Conservation (phyloP, 257 asterid genomes). For the Lycium ferocissimum region DNA sequence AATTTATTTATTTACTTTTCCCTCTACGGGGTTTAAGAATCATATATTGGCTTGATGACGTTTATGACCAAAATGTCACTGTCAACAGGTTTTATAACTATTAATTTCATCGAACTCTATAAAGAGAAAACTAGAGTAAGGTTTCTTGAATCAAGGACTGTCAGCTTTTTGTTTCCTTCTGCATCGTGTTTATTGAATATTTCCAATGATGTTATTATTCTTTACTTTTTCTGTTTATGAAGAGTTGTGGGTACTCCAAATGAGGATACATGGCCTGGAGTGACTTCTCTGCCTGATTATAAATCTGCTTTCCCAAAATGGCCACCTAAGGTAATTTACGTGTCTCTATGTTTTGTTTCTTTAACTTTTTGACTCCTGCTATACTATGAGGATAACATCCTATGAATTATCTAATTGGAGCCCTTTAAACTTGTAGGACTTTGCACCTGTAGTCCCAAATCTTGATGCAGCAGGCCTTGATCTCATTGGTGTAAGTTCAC, state of each 20-base stretch:
- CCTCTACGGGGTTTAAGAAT: neutral
- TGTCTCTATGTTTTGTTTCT: neutral
- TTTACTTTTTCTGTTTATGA: conserved; percentile 37
- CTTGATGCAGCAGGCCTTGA: conserved; percentile 81
- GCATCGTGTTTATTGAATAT: neutral
- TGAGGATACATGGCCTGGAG: conserved; percentile 95
- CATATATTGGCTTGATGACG: neutral
- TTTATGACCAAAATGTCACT: neutral
- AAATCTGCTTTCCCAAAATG: conserved; percentile 85
- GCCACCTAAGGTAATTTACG: conserved; percentile 70
- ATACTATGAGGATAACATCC: conserved; percentile 15
- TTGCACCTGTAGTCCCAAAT: conserved; percentile 72
- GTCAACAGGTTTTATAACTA: neutral
- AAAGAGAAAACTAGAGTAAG: conserved; percentile 1
- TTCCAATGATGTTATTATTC: conserved; percentile 22
- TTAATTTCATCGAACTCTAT: conserved; percentile 6
- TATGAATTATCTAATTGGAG: neutral
- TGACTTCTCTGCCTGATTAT: conserved; percentile 90
- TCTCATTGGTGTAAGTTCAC: conserved; percentile 76
- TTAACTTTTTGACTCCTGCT: neutral
- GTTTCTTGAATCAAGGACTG: conserved; percentile 19
- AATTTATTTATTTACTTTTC: neutral
- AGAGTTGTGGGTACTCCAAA: conserved; percentile 94
- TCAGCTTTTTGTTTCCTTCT: conserved; percentile 9
- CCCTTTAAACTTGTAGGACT: conserved; percentile 60